Conservation (phyloP, 1,284 basidiomycete species). For the Ustilago crameri region DNA sequence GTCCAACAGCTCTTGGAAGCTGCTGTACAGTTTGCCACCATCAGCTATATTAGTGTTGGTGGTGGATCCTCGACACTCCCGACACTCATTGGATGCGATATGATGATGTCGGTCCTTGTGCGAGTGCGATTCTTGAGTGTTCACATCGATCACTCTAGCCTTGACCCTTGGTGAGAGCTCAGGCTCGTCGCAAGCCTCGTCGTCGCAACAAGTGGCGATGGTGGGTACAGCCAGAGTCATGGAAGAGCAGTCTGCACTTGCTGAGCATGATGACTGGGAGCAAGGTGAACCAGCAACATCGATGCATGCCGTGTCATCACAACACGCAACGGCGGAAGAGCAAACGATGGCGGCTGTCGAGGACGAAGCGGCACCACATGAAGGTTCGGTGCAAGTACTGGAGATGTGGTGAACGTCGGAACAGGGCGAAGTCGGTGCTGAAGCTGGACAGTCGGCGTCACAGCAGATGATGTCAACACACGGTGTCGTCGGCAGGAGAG, state of each 20-base stretch:
- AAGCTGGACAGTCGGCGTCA: conserved; percentile 22
- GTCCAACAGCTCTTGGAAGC: conserved; percentile 50
- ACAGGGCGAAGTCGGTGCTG: conserved; percentile 28
- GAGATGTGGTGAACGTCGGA: conserved; percentile 40
- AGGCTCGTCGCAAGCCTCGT: conserved; percentile 24
- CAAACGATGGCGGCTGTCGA: conserved; percentile 16
- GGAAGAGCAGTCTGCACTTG: conserved; percentile 17
- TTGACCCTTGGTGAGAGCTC: conserved; percentile 6
- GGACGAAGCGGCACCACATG: conserved; percentile 29
- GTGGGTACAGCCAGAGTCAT: conserved; percentile 22
- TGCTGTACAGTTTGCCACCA: conserved; percentile 36
- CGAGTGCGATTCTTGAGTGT: conserved; percentile 6
- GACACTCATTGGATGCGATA: conserved; percentile 23
- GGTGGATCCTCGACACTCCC: conserved; percentile 32
- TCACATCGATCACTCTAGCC: conserved; percentile 2
- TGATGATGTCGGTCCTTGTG: conserved; percentile 2
- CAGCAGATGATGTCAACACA: conserved; percentile 33
- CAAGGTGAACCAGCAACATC: conserved; percentile 21
- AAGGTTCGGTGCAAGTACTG: conserved; percentile 27
- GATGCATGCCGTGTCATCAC: conserved; percentile 21
- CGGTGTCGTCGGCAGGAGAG: not conserved
- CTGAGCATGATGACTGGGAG: conserved; percentile 19
- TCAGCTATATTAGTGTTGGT: conserved; percentile 10
- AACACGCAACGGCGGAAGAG: conserved; percentile 26
- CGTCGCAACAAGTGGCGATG: conserved; percentile 31